These are phyloP conservation scores for Eucalyptus leucophloia DNA, from an alignment of 345 rosid species.

Conservation along the genomic window DNA sequence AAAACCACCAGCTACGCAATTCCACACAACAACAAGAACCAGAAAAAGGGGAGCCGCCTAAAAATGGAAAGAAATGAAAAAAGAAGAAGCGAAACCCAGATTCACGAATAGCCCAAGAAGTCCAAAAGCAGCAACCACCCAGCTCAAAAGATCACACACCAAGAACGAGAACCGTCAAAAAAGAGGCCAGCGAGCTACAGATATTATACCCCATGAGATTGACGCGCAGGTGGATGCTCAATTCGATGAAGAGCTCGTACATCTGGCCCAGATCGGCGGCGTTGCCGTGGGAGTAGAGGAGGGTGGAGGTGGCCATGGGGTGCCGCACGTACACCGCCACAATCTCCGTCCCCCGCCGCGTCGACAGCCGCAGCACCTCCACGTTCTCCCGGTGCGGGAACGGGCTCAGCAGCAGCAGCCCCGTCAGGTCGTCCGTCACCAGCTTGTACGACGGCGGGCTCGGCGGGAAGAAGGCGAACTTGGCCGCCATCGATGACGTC, in stretches of 20 bases:
- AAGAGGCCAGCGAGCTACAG: not conserved
- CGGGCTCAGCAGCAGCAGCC: constrained; percentile 64
- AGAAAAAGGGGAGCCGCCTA: not conserved
- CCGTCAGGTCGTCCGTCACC: constrained; percentile 51
- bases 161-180: not conserved
- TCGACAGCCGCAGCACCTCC: constrained; percentile 66
- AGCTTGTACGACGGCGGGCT: constrained; percentile 92
- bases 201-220: constrained; percentile 85
- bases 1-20: not conserved
- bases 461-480: constrained; percentile 96
- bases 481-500: constrained; percentile 95
- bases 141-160: not conserved
- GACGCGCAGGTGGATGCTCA: constrained; percentile 81
- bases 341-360: constrained; percentile 74
- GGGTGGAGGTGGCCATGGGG: constrained; percentile 83
- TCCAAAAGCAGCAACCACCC: not conserved
- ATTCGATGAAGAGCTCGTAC: constrained; percentile 96
- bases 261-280: constrained; percentile 99
- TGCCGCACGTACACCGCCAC: constrained; percentile 73
- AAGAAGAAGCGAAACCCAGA: not conserved
- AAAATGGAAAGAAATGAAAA: not conserved
- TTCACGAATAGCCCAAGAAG: not conserved
- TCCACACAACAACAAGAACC: not conserved
- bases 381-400: constrained; percentile 94
- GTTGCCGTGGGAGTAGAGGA: constrained; percentile 97